These are phyloP conservation scores for Fusarium sp. DNA, from an alignment of 2,329 filamentous ascomycete species.

Conservation along the genomic window DNA sequence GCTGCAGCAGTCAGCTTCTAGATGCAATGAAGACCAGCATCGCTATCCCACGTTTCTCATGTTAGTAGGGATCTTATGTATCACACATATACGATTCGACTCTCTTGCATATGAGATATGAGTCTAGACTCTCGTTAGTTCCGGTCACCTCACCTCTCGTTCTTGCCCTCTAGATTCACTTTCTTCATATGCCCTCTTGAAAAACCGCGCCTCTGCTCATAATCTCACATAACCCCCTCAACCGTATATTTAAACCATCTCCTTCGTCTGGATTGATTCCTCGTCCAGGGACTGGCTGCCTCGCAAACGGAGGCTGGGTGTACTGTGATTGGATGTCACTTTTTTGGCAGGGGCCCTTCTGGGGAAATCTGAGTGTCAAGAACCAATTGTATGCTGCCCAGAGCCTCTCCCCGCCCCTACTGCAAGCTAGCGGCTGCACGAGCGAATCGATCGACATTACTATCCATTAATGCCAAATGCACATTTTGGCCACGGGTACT, in stretches of 20 bases:
- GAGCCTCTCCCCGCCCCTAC: slow-evolving; percentile 24
- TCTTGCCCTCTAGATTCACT: background rate
- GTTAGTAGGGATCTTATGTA: background rate
- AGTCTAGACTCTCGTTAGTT: background rate
- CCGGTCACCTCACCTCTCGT: background rate
- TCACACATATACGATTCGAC: slow-evolving; percentile 1
- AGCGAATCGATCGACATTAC: slow-evolving; percentile 46
- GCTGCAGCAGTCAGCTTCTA: background rate
- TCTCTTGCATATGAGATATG: slow-evolving; percentile 4
- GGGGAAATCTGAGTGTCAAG: slow-evolving; percentile 24
- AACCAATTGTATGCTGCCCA: slow-evolving; percentile 24
- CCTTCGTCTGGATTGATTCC: background rate
- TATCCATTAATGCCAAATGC: slow-evolving; percentile 30
- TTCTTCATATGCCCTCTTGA: background rate
- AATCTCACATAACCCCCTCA: background rate
- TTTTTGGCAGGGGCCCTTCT: slow-evolving; percentile 26
- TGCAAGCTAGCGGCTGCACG: slow-evolving; percentile 36
- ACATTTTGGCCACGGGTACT: slow-evolving; percentile 9
- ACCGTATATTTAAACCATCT: background rate
- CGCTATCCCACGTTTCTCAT: background rate
- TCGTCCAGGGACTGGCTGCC: slow-evolving; percentile 15
- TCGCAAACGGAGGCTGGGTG: slow-evolving; percentile 18
- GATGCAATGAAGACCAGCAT: background rate
- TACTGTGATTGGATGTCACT: slow-evolving; percentile 20
- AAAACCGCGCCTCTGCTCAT: background rate